These are phyloP conservation scores for Geranomyces variabilis DNA, from an alignment of 192 early-diverging fungal genomes.

Conservation along the genomic window DNA sequence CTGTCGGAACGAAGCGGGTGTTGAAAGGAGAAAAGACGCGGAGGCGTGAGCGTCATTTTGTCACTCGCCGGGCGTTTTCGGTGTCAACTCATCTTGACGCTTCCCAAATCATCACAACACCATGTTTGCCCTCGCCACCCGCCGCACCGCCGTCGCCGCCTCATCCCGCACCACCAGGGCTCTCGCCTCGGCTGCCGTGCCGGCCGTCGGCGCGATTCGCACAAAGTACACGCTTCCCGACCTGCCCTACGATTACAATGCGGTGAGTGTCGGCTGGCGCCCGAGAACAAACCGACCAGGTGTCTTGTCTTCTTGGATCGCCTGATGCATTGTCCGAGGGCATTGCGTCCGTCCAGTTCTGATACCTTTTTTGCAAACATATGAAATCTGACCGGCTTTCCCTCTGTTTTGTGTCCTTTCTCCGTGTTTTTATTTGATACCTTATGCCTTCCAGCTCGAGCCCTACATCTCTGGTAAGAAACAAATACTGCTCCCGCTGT, in stretches of 20 bases:
- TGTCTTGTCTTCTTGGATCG: too few species aligned
- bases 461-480: conserved; percentile 76
- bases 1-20: too few species aligned
- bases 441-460: too few species aligned
- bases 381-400: neutral
- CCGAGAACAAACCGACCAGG: too few species aligned
- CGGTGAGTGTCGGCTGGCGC: conserved; percentile 42
- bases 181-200: neutral
- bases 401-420: neutral
- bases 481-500: too few species aligned
- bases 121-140: neutral
- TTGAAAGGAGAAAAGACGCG: too few species aligned
- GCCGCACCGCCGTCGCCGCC: conserved; percentile 5
- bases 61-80: too few species aligned
- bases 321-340: neutral
- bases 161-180: conserved; percentile 6
- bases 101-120: neutral
- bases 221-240: conserved; percentile 86
- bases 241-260: conserved; percentile 80
- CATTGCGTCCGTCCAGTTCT: too few species aligned
- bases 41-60: too few species aligned
- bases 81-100: conserved; percentile 4
- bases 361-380: too few species aligned
- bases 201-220: neutral
- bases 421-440: too few species aligned